Evolutionary conservation across 306 rosid species (phyloP), one percentile per base, ranked within the genome.

Genomic region (Aeschynomene evenia): DNA sequence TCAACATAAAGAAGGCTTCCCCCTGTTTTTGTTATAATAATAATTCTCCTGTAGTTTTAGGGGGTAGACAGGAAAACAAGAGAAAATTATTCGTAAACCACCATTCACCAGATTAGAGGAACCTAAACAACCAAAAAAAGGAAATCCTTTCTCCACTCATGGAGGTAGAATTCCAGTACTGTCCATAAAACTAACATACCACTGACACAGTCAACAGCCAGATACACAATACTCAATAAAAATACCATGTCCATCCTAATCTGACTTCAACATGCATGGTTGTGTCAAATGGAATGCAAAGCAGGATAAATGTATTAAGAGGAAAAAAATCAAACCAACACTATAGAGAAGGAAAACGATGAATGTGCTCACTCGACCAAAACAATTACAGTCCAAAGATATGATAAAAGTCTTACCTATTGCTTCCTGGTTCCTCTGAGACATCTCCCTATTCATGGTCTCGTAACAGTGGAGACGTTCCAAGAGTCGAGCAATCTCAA

Each of bases 381-480:
- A 22, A 66, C 65, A 60, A 36, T 29, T 4, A 31, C 6, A 62
- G 73, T 54, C 43, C 24, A 69, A 43, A 48, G 54, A 63, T 26
- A 36, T 20, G 73, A 70, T 46, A 62, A 13, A 28, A 56, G 51
- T 75, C 95, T 88, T 36, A 95, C 99, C 99, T 8, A 95, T 79
- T 75, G 88, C 96, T 29, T 95, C 97, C 85, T 85, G 95, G 79
- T 95, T 95, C 82, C 99, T 84, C 87, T 95, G 99, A 71, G 89
- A 91, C 99, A 95, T 91, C 84, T 95, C 99, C 83, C 81, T 90
- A 80, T 91, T 95, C 91, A 89, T 91, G 24, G 91, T 91, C 89
- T 91, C 96, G 68, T 95, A 95, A 77, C 78, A 91, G 48, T 29
- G 91, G 36, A 95, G 96, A 33, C 96, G 89, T 73, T 95, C 99